A percentile compares a stretch with the other conserved stretches of the same genome.
These are phyloP conservation scores for Fusarium sp. DNA, from an alignment of 2,329 filamentous ascomycete species.

Conservation along the genomic window DNA sequence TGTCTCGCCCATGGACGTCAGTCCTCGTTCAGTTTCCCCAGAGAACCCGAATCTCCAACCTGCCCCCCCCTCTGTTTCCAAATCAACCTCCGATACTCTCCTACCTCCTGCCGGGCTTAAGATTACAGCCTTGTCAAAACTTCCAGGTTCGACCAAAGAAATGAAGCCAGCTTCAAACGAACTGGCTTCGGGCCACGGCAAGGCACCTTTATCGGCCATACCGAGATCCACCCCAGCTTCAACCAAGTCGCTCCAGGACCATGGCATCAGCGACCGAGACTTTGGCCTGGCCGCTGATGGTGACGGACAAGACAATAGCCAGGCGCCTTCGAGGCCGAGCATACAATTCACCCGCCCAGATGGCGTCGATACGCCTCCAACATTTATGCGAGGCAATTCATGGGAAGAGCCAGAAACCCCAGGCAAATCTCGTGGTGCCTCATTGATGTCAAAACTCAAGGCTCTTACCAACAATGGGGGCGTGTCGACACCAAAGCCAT, in stretches of 20 bases:
- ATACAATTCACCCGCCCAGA: slow-evolving; percentile 79
- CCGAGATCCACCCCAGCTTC: slow-evolving; percentile 38
- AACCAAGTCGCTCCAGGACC: slow-evolving; percentile 37
- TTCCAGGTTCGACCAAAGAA: slow-evolving; percentile 18
- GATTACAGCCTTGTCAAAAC: slow-evolving; percentile 3
- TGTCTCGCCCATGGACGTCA: slow-evolving; percentile 35
- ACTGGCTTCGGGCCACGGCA: slow-evolving; percentile 7
- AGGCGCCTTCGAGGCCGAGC: slow-evolving; percentile 59
- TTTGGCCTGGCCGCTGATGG: slow-evolving; percentile 19
- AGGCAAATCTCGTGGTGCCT: slow-evolving; percentile 68
- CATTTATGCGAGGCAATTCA: slow-evolving; percentile 71
- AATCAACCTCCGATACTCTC: slow-evolving; percentile 34
- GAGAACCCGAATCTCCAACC: slow-evolving; percentile 31
- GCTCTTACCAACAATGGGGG: slow-evolving; percentile 70
- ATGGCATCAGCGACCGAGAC: slow-evolving; percentile 37
- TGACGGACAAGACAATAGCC: slow-evolving; percentile 28
- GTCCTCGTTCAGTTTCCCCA: slow-evolving; percentile 35
- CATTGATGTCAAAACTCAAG: slow-evolving; percentile 82
- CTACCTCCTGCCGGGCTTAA: slow-evolving; percentile 36
- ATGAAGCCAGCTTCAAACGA: slow-evolving; percentile 18
- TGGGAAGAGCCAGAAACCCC: slow-evolving; percentile 72
- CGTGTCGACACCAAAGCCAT: slow-evolving; percentile 59
- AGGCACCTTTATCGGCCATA: slow-evolving; percentile 24
- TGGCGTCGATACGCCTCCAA: slow-evolving; percentile 57
- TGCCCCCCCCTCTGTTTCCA: slow-evolving; percentile 17